Evolutionary conservation across 306 rosid genomes (phyloP).

Genomic region (Quercus robur): DNA sequence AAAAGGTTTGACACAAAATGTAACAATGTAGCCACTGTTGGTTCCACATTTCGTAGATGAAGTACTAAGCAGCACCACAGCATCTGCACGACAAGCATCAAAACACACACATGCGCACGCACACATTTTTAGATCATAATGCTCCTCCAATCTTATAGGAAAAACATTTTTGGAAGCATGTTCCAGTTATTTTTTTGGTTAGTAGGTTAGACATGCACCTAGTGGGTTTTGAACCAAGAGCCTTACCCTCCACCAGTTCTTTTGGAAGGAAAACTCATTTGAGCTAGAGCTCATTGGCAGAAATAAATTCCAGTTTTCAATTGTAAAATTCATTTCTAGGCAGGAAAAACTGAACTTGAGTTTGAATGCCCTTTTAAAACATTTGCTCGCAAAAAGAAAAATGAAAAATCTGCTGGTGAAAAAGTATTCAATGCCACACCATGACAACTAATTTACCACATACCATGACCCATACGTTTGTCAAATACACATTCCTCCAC

Average conservation of each 20-base stretch:
- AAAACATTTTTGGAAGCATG: neutral
- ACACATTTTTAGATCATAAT: neutral
- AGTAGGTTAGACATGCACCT: too few relatives aligned
- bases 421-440: neutral
- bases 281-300: too few relatives aligned
- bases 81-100: too few relatives aligned
- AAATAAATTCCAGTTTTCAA: neutral
- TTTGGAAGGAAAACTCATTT: too few relatives aligned
- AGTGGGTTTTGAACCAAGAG: too few relatives aligned
- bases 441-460: neutral
- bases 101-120: neutral
- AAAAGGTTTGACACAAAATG: neutral
- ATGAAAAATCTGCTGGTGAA: neutral
- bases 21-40: neutral
- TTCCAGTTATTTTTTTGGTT: neutral
- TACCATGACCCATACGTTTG: slow-evolving; percentile 34
- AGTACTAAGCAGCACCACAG: neutral
- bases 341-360: neutral
- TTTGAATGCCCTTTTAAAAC: neutral
- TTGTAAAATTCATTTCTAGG: neutral
- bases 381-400: neutral
- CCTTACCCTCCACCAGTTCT: too few relatives aligned
- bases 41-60: neutral
- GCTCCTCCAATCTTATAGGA: neutral
- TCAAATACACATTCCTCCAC: slow-evolving; percentile 33